A percentile compares a stretch with the other conserved stretches of the same genome.
These are phyloP conservation scores for Xylariaceae sp. DNA, from an alignment of 2,329 filamentous ascomycete genomes.

Conservation along the genomic window DNA sequence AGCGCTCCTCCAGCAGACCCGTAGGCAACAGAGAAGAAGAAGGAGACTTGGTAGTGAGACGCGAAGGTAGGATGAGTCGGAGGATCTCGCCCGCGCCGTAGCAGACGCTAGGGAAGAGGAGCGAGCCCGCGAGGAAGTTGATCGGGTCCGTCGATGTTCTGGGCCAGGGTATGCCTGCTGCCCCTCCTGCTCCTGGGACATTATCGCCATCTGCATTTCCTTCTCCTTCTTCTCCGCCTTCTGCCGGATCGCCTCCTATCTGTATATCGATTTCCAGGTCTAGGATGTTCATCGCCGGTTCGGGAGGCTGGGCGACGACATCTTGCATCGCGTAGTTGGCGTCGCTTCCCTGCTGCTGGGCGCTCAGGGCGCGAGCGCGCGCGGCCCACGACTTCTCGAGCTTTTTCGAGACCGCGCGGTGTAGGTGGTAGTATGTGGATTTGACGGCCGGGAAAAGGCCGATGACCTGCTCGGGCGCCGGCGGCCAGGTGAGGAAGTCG, in stretches of 20 bases:
- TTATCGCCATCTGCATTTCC: constrained; percentile 12
- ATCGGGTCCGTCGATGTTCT: constrained; percentile 23
- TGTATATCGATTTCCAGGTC: constrained; percentile 25
- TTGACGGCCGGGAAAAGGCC: constrained; percentile 42
- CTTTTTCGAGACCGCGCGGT: constrained; percentile 41
- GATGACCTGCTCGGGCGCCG: constrained; percentile 46
- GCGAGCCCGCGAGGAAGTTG: constrained; percentile 46
- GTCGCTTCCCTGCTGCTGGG: constrained; percentile 9
- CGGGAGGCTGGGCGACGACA: constrained; percentile 9
- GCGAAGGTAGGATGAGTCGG: constrained; percentile 58
- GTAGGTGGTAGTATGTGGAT: constrained; percentile 38
- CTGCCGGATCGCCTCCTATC: too few relatives aligned
- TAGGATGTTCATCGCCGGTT: constrained; percentile 15
- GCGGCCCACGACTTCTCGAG: constrained; percentile 44
- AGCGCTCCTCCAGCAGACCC: constrained; percentile 73
- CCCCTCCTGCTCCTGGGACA: too few relatives aligned
- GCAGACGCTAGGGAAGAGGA: constrained; percentile 79
- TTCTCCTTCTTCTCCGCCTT: constrained; percentile 18
- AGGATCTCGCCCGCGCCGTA: constrained; percentile 73
- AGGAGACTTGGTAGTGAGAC: constrained; percentile 52
- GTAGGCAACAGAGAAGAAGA: constrained; percentile 32
- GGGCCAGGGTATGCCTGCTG: constrained; percentile 4
- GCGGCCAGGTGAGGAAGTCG: constrained; percentile 47
- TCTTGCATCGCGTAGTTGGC: constrained; percentile 3
- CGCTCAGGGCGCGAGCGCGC: constrained; percentile 35